Percentiles rank a stretch among this genome's conserved stretches.
phyloP scores from a whole-genome alignment of 169 alveolate genomes.

The Neospora caninum region DNA sequence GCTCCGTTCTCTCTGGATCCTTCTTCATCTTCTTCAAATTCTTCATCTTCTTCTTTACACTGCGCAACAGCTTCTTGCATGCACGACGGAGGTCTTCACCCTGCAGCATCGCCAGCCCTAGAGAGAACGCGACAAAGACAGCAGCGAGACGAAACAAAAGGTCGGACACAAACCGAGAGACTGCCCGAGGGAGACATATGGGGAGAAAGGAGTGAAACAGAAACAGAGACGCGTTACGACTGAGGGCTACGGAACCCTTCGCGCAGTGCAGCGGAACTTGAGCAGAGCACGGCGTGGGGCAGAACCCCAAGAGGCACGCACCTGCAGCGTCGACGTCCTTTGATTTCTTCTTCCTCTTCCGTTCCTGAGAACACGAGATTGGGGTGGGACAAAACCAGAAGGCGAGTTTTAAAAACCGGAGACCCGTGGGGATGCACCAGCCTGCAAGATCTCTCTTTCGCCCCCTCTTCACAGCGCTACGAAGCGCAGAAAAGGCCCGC shows the following conservation, averaged over 20 bases:
- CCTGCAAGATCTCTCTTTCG: too few relatives aligned
- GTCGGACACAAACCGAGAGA: background rate
- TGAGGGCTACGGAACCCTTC: too few relatives aligned
- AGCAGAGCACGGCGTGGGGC: background rate
- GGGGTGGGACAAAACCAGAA: background rate
- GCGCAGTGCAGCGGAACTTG: too few relatives aligned
- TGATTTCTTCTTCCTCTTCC: slow-evolving; percentile 6
- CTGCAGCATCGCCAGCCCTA: background rate
- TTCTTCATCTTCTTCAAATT: slow-evolving; percentile 17
- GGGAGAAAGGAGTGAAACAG: background rate
- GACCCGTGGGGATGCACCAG: too few relatives aligned
- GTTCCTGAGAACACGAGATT: background rate
- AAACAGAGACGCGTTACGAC: background rate
- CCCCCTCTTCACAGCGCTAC: too few relatives aligned
- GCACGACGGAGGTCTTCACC: slow-evolving; percentile 29
- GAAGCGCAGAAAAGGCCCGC: too few relatives aligned
- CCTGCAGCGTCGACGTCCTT: background rate
- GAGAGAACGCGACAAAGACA: background rate
- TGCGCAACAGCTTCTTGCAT: slow-evolving; percentile 20
- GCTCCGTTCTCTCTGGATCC: background rate
- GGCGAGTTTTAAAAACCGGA: too few relatives aligned
- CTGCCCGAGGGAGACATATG: background rate
- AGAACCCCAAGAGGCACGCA: background rate
- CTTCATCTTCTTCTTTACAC: slow-evolving; percentile 13
- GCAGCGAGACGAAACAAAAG: background rate